Conservation (phyloP, 371 early-diverging fungal species). For the Mucor lusitanicus region DNA sequence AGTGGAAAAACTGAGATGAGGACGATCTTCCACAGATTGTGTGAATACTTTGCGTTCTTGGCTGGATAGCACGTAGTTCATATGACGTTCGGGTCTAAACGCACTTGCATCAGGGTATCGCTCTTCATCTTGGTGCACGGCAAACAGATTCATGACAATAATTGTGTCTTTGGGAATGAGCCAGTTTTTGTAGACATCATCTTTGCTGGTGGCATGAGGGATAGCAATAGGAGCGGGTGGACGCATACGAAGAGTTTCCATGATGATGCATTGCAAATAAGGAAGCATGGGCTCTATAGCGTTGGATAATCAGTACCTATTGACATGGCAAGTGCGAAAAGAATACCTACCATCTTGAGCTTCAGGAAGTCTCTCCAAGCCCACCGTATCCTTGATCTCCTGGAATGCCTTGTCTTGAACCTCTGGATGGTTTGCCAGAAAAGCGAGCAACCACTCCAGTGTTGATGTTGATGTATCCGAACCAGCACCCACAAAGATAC, state of each 20-base stretch:
- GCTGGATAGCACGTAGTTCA: conserved; percentile 23
- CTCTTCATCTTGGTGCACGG: conserved; percentile 36
- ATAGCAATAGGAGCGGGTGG: conserved; percentile 49
- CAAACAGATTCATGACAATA: conserved; percentile 46
- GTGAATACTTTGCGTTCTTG: conserved; percentile 6
- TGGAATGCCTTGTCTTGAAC: conserved; percentile 43
- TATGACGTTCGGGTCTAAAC: conserved; percentile 48
- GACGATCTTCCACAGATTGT: conserved; percentile 38
- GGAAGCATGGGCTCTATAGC: conserved; percentile 29
- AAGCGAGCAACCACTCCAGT: conserved; percentile 44
- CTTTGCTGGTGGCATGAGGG: conserved; percentile 46
- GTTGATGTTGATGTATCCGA: conserved; percentile 51
- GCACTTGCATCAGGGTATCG: conserved; percentile 31
- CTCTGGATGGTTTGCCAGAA: conserved; percentile 44
- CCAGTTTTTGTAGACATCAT: conserved; percentile 45
- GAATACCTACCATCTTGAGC: conserved; percentile 35
- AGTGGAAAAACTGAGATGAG: conserved; percentile 47
- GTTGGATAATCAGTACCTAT: neutral
- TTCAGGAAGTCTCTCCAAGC: conserved; percentile 36
- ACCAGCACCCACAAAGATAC: conserved; percentile 50
- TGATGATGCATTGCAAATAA: conserved; percentile 50
- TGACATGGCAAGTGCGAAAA: neutral
- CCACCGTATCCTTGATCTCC: conserved; percentile 38
- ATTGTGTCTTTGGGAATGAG: conserved; percentile 51
- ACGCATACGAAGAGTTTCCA: conserved; percentile 43